Base-by-base conservation (phyloP, 2,329 filamentous ascomycete genomes). In the Epichloe scottii region DNA sequence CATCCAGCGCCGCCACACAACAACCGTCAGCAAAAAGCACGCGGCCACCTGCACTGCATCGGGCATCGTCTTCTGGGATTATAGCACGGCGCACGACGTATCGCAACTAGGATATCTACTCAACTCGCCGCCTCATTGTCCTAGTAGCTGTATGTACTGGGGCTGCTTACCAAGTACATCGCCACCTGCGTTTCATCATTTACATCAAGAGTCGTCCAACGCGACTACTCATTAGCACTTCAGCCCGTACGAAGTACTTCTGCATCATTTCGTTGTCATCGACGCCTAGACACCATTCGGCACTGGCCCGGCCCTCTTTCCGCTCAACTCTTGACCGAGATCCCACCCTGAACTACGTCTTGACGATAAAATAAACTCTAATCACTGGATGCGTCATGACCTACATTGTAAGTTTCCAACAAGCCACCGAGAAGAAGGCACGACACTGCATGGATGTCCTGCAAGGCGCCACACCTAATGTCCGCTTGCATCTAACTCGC, bases 361-460 rank as follows among this genome's bases (percentile, higher is more conserved):
- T 19, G 39, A 50, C 54, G 55, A 57, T 54, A 57, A 48, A 51
- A 54, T 54, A 54, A 35, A 57, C 54, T 58, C 53, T 53, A n/a
- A 42, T 33, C 40, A 51, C 49, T 51, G 37, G 8, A 66, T 65
- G 65, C 64, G 63, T 62, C 62, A 68, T 68, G 66, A 66, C 66
- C 61, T 67, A 67, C 59, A 68, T 68, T 63, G 66, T 68, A 62
- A 68, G 66, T 68, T 48, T 37, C 33, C 37, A 40, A 43, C 37
- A 26, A 46, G 30, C 44, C 33, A 37, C 40, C 44, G 30, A 40
- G 41, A 46, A n/a, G 44, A 48, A 12, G 44, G 41, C 48, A 42
- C 46, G 48, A 49, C 50, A 55, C 58, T 54, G 57, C 57, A 56
- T 57, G 56, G 54, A 48, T 55, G 52, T 51, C 39, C 37, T 47